A percentile compares a stretch with the other conserved stretches of the same genome.
These are phyloP conservation scores for Rhinocladiella similis DNA, from an alignment of 2,329 filamentous ascomycete species.

Conservation along the genomic window DNA sequence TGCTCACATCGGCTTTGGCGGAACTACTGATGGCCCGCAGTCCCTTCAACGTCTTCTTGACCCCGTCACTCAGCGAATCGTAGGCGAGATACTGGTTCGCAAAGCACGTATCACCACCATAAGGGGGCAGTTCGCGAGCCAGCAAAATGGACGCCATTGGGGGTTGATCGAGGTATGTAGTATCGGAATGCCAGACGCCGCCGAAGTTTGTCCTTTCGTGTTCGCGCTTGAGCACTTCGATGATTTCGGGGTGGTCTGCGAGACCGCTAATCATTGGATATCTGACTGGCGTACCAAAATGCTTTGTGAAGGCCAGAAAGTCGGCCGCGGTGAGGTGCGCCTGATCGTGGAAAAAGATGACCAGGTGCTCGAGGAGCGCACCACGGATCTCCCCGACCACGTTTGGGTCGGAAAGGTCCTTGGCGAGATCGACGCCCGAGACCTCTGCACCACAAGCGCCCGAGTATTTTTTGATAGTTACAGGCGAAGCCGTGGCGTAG, in stretches of 20 bases:
- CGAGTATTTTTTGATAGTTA: too few species aligned
- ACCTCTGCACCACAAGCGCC: neutral
- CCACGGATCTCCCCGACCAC: neutral
- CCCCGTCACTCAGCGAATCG: constrained; percentile 31
- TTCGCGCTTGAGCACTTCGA: constrained; percentile 11
- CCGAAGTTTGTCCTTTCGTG: constrained; percentile 15
- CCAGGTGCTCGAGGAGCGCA: constrained; percentile 8
- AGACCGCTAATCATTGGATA: constrained; percentile 13
- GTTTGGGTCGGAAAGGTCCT: neutral
- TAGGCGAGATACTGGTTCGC: constrained; percentile 29
- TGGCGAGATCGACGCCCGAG: neutral
- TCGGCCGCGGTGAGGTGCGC: neutral
- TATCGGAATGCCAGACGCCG: constrained; percentile 14
- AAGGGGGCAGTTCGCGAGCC: constrained; percentile 16
- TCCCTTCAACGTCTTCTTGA: constrained; percentile 29
- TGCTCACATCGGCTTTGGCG: constrained; percentile 13
- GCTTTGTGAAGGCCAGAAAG: constrained; percentile 5
- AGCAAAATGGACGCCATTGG: constrained; percentile 12
- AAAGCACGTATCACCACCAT: constrained; percentile 33
- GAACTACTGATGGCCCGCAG: constrained; percentile 25
- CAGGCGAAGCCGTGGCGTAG: too few species aligned
- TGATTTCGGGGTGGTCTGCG: constrained; percentile 7
- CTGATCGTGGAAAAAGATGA: constrained; percentile 14
- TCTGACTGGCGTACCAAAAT: constrained; percentile 7
- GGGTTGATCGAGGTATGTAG: constrained; percentile 2